Evolutionary conservation across 495 filamentous ascomycete genomes (phyloP), one percentile per base, ranked within the genome.

Genomic region (Daldinia concentrica): DNA sequence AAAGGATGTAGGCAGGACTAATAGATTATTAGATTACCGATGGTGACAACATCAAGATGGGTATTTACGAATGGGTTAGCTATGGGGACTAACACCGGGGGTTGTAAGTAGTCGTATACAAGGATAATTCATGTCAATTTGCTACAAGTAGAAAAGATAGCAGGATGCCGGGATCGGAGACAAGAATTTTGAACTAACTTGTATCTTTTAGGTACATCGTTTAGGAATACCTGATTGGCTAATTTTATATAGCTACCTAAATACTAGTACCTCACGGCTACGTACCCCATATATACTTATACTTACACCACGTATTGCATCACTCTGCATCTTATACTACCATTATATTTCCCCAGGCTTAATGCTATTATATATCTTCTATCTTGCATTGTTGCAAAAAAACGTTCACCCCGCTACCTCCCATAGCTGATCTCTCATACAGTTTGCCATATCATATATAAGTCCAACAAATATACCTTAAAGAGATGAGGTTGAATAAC

Each of bases 161-260:
- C 55, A 27, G 29, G 48, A 27, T 61, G 69, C 75, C 72, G 73
- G 51, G 50, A 77, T 77, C 75, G 75, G 75, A 77, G 72, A 56
- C 45, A 64, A 52, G 54, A 66, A 64, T 59, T 72, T 68, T 43
- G 48, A 67, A 64, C 15, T 52, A 29, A 57, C 56, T 62, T 60
- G 4, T n/a, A 45, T 45, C n/a, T 14, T 26, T 14, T 62, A 62
- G 5, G 26, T 39, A 24, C 14, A 19, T 17, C 45, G 22, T 22
- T 45, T 45, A 19, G 19, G 9, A 48, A 22, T 41, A 6, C 39
- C 22, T 59, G 55, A 34, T 58, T 58, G 30, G 34, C 32, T 39
- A 14, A 19, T 22, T 22, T 45, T 45, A 45, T 22, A 45, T 30
- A 30, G 29, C 0, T 30, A 29, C 27, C 0, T 6, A 6, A 29